Conservation (phyloP, 306 rosid species). For the Begonia loranthoides region DNA sequence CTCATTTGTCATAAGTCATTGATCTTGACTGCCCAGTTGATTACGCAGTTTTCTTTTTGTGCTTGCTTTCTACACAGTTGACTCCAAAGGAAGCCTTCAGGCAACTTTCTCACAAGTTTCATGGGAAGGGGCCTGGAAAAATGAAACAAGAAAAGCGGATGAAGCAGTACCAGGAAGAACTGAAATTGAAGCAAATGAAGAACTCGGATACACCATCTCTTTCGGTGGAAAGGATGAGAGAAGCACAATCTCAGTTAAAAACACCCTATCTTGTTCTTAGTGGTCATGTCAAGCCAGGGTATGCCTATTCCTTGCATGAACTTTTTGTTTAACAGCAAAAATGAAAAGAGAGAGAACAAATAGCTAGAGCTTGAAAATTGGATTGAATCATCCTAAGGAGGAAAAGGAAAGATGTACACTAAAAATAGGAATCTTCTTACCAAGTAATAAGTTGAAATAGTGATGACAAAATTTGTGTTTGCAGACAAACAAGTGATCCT, state of each 20-base stretch:
- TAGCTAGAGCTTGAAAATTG: too few species aligned
- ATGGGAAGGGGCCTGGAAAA: constrained; percentile 93
- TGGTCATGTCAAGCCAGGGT: constrained; percentile 92
- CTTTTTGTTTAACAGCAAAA: neutral
- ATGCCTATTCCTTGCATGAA: constrained; percentile 16
- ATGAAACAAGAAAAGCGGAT: constrained; percentile 95
- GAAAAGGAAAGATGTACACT: too few species aligned
- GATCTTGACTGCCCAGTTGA: constrained; percentile 1
- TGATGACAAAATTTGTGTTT: constrained; percentile 1
- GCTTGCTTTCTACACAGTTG: constrained; percentile 40
- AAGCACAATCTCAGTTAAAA: constrained; percentile 67
- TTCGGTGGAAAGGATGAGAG: constrained; percentile 94
- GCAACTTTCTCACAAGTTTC: constrained; percentile 66
- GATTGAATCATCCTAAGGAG: too few species aligned
- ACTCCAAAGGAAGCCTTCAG: constrained; percentile 93
- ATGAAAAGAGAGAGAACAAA: too few species aligned
- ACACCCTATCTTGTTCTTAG: constrained; percentile 94
- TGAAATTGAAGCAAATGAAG: constrained; percentile 86
- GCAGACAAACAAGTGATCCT: constrained; percentile 93
- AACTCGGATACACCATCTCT: constrained; percentile 79
- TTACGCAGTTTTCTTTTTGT: constrained; percentile 6
- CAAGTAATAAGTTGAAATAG: too few species aligned
- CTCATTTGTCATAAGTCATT: neutral
- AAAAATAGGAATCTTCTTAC: too few species aligned
- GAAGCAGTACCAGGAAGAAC: constrained; percentile 78